Conservation (phyloP, 108 stramenopile species). For the Skeletonema potamos region DNA sequence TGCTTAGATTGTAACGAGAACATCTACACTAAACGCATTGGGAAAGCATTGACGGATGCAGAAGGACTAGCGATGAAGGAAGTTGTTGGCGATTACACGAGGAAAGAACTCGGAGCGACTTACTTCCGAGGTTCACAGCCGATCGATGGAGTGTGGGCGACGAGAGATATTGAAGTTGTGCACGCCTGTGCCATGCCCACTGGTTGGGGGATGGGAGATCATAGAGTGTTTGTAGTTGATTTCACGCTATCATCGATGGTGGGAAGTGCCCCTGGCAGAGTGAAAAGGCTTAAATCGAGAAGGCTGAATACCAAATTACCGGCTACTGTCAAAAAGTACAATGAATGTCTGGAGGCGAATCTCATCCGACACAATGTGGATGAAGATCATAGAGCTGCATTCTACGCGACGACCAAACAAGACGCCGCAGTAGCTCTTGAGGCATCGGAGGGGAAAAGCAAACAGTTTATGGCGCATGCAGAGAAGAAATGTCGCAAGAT, state of each 20-base stretch:
- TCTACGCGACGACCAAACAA: neutral
- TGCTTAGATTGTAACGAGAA: conserved; percentile 19
- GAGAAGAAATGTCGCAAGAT: conserved; percentile 23
- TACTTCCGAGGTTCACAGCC: conserved; percentile 16
- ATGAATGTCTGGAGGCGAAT: neutral
- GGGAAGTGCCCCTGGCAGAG: neutral
- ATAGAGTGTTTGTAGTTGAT: too few species aligned
- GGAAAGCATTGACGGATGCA: neutral
- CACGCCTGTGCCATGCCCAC: too few species aligned
- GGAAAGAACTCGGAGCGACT: neutral
- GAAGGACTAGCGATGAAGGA: conserved; percentile 3
- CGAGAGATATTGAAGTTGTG: neutral
- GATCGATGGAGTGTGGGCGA: conserved; percentile 18
- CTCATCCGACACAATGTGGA: neutral
- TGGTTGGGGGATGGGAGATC: too few species aligned
- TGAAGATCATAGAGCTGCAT: neutral
- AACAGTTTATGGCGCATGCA: conserved; percentile 17
- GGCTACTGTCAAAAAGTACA: neutral
- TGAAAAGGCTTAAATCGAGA: neutral
- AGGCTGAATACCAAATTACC: conserved; percentile 8
- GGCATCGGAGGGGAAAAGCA: neutral
- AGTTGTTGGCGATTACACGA: neutral
- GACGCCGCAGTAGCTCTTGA: neutral
- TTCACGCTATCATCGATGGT: neutral
- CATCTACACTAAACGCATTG: conserved; percentile 1